Percentiles rank a stretch among this genome's conserved stretches.
Evolutionary conservation across 2,329 filamentous ascomycete genomes (phyloP).

Genomic region (Xylariaceae sp.): DNA sequence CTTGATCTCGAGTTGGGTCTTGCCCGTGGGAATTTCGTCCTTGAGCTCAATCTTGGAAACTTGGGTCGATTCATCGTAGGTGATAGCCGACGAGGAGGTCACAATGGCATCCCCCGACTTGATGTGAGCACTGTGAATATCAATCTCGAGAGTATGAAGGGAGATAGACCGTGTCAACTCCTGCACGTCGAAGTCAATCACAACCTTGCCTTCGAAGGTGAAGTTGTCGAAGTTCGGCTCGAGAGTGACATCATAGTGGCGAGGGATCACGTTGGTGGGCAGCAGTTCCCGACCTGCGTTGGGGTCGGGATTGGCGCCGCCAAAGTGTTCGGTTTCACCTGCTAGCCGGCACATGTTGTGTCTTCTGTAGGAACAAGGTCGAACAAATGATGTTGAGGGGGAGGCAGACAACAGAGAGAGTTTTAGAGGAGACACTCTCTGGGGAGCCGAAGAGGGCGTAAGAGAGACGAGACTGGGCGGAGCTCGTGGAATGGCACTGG

Average conservation of each 20-base stretch:
- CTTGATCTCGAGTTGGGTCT: constrained; percentile 70
- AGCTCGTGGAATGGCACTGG: constrained; percentile 12
- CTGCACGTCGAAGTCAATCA: constrained; percentile 80
- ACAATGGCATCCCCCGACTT: constrained; percentile 52
- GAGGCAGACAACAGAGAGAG: constrained; percentile 18
- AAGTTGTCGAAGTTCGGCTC: constrained; percentile 88
- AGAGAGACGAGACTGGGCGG: constrained; percentile 18
- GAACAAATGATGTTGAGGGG: constrained; percentile 21
- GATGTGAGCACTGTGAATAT: constrained; percentile 71
- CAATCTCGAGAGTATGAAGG: constrained; percentile 80
- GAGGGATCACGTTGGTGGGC: constrained; percentile 85
- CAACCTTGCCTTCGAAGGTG: constrained; percentile 77
- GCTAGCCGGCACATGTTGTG: constrained; percentile 64
- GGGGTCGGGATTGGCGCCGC: constrained; percentile 53
- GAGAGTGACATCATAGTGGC: constrained; percentile 84
- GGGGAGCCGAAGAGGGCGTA: constrained; percentile 11
- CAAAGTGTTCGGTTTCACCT: constrained; percentile 49
- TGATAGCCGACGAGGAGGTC: constrained; percentile 59
- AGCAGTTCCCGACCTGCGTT: constrained; percentile 67
- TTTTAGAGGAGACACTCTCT: constrained; percentile 13
- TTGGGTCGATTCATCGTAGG: constrained; percentile 74
- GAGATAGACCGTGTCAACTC: constrained; percentile 82
- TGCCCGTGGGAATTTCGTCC: constrained; percentile 66
- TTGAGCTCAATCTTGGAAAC: constrained; percentile 76
- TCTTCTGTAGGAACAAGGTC: constrained; percentile 69